phyloP scores from a whole-genome alignment of 2,329 filamentous ascomycete genomes.

The Colletotrichum sp. region DNA sequence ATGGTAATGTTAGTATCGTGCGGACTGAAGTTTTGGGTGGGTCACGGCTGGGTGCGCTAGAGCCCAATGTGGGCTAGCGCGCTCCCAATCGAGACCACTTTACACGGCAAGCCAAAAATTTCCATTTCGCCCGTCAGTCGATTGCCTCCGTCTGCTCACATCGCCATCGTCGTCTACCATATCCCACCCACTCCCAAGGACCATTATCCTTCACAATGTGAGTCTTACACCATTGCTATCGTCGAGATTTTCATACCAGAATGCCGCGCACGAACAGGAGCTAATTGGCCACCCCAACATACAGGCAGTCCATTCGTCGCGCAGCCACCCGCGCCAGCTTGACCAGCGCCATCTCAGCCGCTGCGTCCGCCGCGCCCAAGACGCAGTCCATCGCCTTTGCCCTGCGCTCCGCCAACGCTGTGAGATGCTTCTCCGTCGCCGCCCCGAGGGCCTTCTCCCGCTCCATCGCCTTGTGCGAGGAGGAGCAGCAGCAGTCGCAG shows the following conservation, averaged over 20 bases:
- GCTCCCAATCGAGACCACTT: neutral
- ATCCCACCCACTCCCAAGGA: neutral
- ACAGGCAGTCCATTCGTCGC: constrained; percentile 20
- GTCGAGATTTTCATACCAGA: neutral
- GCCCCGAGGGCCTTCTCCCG: constrained; percentile 6
- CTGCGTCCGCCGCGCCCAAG: constrained; percentile 3
- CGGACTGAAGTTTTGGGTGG: neutral
- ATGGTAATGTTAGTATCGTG: neutral
- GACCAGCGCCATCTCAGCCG: constrained; percentile 1
- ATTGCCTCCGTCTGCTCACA: neutral
- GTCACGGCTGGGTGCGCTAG: neutral
- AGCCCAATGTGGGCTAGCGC: neutral
- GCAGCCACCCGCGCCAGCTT: constrained; percentile 14
- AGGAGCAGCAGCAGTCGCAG: neutral
- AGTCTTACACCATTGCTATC: neutral
- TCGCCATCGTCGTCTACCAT: neutral
- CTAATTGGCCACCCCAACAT: neutral
- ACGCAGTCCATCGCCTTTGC: constrained; percentile 8
- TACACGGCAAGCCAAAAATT: constrained; percentile 8
- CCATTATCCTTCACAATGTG: neutral
- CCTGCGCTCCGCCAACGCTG: neutral
- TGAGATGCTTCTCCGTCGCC: neutral
- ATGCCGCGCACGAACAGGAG: neutral
- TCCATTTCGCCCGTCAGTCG: neutral
- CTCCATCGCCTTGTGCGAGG: neutral